These are phyloP conservation scores for Crithidia mellificae DNA, from an alignment of 208 protist species.

Conservation along the genomic window DNA sequence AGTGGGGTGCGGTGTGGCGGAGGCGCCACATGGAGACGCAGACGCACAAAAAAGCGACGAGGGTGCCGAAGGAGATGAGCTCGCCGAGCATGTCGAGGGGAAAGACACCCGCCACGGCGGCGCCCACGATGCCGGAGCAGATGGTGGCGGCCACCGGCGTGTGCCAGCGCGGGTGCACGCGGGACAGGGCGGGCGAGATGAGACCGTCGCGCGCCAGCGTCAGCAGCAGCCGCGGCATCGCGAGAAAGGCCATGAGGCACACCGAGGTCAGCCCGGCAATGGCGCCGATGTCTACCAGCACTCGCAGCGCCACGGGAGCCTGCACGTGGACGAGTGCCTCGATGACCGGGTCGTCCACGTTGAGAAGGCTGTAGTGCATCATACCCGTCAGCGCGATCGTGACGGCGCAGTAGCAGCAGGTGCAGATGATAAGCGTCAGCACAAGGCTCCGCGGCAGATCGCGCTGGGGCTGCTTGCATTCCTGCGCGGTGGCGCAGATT, in stretches of 20 bases:
- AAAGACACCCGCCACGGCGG: constrained; percentile 17
- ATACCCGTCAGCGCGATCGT: constrained; percentile 22
- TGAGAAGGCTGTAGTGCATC: constrained; percentile 19
- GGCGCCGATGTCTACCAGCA: constrained; percentile 22
- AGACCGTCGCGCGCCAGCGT: constrained; percentile 19
- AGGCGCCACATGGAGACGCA: constrained; percentile 30
- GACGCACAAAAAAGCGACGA: constrained; percentile 18
- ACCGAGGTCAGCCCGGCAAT: constrained; percentile 20
- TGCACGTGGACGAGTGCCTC: constrained; percentile 22
- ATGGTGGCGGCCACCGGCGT: constrained; percentile 21
- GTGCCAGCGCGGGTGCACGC: constrained; percentile 24
- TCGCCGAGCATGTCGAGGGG: constrained; percentile 27
- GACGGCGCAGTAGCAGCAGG: constrained; percentile 24
- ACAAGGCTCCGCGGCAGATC: constrained; percentile 23
- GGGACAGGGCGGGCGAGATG: constrained; percentile 12
- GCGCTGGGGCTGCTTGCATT: constrained; percentile 28
- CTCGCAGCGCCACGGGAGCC: constrained; percentile 10
- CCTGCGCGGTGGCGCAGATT: constrained; percentile 28
- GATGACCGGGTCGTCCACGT: constrained; percentile 22
- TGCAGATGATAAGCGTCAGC: constrained; percentile 17
- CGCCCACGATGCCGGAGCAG: constrained; percentile 26
- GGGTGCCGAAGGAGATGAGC: constrained; percentile 28
- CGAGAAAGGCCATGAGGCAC: constrained; percentile 20
- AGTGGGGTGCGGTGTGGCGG: constrained; percentile 14
- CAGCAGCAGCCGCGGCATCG: constrained; percentile 27